Conservation (phyloP, 352 stramenopile species). For the Halophytophthora polymorphica region DNA sequence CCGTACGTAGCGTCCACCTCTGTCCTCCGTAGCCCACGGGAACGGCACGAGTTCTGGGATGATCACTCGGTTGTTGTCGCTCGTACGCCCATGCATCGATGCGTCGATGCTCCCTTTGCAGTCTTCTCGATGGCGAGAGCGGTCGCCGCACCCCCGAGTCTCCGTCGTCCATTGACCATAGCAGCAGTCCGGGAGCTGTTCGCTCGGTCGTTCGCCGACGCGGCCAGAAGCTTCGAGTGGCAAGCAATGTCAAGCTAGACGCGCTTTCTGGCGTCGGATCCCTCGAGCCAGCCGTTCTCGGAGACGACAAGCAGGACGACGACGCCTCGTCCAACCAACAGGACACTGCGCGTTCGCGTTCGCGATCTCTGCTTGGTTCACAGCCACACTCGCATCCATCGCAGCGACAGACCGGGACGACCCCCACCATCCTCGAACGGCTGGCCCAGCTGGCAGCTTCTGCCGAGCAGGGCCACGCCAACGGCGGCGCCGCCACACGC, state of each 20-base stretch:
- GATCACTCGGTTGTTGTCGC: not conserved
- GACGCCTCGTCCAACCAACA: constrained; percentile 32
- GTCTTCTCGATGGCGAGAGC: constrained; percentile 14
- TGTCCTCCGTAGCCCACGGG: not conserved
- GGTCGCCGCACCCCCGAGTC: constrained; percentile 19
- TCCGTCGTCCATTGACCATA: constrained; percentile 1
- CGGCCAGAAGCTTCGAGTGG: constrained; percentile 10
- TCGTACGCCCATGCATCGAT: not conserved
- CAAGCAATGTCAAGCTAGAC: constrained; percentile 22
- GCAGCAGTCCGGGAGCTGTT: not conserved
- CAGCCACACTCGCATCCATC: not conserved
- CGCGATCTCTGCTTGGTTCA: not conserved
- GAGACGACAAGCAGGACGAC: not conserved
- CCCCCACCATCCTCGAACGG: constrained; percentile 22
- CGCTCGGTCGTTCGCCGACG: constrained; percentile 2
- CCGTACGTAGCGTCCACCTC: constrained; percentile 29
- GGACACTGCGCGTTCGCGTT: constrained; percentile 7
- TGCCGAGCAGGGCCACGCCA: constrained; percentile 10
- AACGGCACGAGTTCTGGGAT: not conserved
- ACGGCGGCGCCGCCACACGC: constrained; percentile 1
- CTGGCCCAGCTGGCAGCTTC: constrained; percentile 12
- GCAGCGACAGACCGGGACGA: constrained; percentile 9
- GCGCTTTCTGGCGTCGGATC: constrained; percentile 6
- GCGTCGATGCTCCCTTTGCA: not conserved
- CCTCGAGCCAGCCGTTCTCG: not conserved